These are phyloP conservation scores for Beauveria pseudobassiana DNA, from an alignment of 2,329 filamentous ascomycete species.

Conservation along the genomic window DNA sequence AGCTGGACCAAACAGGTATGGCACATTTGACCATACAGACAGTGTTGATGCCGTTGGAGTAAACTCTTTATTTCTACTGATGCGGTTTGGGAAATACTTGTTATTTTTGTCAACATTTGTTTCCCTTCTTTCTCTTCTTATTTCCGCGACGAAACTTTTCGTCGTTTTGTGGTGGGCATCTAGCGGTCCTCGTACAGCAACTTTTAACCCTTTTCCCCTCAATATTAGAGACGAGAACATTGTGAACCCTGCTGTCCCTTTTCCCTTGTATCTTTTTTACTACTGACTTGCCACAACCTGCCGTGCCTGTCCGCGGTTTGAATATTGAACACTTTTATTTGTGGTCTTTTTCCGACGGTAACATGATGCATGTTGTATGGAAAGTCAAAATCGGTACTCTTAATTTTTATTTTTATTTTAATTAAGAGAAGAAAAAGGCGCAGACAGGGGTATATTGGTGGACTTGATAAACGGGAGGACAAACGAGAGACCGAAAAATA, in stretches of 20 bases:
- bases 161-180: constrained; percentile 7
- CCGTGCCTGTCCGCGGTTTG: too few species aligned
- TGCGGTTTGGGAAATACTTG: background rate
- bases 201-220: background rate
- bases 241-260: background rate
- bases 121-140: background rate
- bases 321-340: too few species aligned
- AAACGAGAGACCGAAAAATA: background rate
- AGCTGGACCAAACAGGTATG: constrained; percentile 14
- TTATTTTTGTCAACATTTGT: background rate
- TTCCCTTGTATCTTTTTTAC: background rate
- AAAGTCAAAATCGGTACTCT: too few species aligned
- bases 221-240: too few species aligned
- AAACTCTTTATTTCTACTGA: constrained; percentile 13
- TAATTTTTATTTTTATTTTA: too few species aligned
- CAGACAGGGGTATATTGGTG: background rate
- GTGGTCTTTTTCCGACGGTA: background rate
- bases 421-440: background rate
- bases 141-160: background rate
- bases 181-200: constrained; percentile 2
- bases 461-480: background rate
- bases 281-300: background rate
- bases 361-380: background rate
- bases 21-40: constrained; percentile 18
- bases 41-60: constrained; percentile 15